These are phyloP conservation scores for Saccharum hybrid DNA, from an alignment of 202 grass and related monocot genomes.

Conservation along the genomic window DNA sequence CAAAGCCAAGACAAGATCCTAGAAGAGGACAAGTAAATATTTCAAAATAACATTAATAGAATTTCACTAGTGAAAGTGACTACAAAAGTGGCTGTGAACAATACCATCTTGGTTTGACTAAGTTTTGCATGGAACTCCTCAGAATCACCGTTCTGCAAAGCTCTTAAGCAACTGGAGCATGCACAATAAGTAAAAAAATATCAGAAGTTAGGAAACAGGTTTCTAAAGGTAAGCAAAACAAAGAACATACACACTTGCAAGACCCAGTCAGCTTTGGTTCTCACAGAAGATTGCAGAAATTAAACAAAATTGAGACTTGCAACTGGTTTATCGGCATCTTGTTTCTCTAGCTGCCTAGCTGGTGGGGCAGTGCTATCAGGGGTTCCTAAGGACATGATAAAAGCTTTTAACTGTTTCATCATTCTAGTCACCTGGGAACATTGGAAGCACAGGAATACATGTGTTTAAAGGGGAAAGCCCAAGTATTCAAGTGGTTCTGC, in stretches of 20 bases:
- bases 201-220: conserved; percentile 5
- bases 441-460: background rate
- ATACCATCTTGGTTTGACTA: conserved; percentile 78
- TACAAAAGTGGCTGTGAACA: conserved; percentile 28
- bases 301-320: background rate
- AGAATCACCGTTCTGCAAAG: conserved; percentile 82
- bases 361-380: too few species aligned
- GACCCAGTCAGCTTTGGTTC: background rate
- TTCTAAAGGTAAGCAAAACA: conserved; percentile 7
- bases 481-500: background rate
- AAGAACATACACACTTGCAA: conserved; percentile 5
- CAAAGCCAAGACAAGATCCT: conserved; percentile 83
- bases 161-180: conserved; percentile 88
- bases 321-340: background rate
- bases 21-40: conserved; percentile 31
- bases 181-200: conserved; percentile 36
- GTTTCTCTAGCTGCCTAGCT: too few species aligned
- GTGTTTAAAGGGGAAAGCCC: background rate
- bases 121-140: conserved; percentile 79
- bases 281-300: conserved; percentile 6
- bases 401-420: background rate
- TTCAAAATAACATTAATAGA: conserved; percentile 35
- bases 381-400: background rate
- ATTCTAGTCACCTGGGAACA: background rate
- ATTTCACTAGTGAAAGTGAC: conserved; percentile 29